Base-by-base conservation (phyloP, 495 filamentous ascomycete species). In the Daldinia childiae region DNA sequence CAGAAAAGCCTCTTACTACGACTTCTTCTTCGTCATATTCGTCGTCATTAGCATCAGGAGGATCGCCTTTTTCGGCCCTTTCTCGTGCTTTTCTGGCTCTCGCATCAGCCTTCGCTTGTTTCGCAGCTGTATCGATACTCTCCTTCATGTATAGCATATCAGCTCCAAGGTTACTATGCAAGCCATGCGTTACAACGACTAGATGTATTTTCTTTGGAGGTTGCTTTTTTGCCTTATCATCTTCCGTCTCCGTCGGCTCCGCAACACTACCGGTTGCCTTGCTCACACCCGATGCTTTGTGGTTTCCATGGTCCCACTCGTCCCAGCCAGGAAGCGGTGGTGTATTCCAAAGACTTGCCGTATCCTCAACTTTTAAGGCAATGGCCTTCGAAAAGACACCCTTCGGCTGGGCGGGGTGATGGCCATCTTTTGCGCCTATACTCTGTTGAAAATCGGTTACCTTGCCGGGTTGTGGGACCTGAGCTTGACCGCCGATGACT, bases 141-240 rank as follows among this genome's bases (percentile, higher is more conserved):
- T 99, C 95, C 76, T 99, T 99, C 73, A 99, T 79, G 77, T 92
- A 99, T 29, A 99, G 83, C 96, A 99, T 97, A 81, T 99, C 95
- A 43, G 93, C 89, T 1, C 96, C 93, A n/a, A 97, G 85, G 80
- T 99, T 99, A 80, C 94, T 96, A 78, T 98, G 95, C 68, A 99
- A 79, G 0, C 95, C 95, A 83, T 99, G 95, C 0, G 95, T 98
- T 60, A 99, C 77, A 7, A 99, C 85, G 8, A 99, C 95, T 64
- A 99, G 82, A 75, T 99, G 95, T 0, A 98, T 82, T 72, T 89
- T 93, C 81, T 92, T 95, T 45, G 63, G 79, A 29, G 62, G 72
- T 12, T 66, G 63, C 68, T 63, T 76, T 55, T 67, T 83, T 45
- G 12, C 29, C 43, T 41, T 45, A n/a, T 66, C 14, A 24, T 72